Conservation (phyloP, 352 stramenopile genomes). For the Globisporangium cystogenes region DNA sequence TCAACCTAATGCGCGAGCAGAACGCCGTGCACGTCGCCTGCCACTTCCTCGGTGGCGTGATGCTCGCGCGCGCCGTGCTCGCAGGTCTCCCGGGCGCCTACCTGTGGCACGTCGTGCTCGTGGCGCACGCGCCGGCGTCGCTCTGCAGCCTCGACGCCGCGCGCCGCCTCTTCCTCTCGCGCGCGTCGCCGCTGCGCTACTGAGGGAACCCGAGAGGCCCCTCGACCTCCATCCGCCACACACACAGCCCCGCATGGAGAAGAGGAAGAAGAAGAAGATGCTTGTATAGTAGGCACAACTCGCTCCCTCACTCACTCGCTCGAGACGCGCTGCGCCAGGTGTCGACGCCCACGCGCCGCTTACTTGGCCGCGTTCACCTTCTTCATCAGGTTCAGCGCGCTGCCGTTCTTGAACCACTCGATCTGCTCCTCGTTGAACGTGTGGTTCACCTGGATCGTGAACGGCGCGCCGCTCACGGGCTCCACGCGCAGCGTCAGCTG, state of each 20-base stretch:
- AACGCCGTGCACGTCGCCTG: slow-evolving; percentile 43
- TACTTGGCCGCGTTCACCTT: slow-evolving; percentile 60
- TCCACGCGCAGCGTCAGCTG: slow-evolving; percentile 80
- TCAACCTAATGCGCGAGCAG: slow-evolving; percentile 17
- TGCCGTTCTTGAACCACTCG: slow-evolving; percentile 93
- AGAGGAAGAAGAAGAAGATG: too few species aligned
- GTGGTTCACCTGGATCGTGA: slow-evolving; percentile 91
- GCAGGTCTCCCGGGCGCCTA: slow-evolving; percentile 28
- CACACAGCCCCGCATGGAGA: too few species aligned
- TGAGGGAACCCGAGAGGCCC: too few species aligned
- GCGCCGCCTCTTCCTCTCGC: slow-evolving; percentile 24
- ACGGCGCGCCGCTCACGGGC: slow-evolving; percentile 53
- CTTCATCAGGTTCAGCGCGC: slow-evolving; percentile 94
- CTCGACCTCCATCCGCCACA: too few species aligned
- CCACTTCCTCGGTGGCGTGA: slow-evolving; percentile 60
- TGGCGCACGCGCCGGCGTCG: slow-evolving; percentile 25
- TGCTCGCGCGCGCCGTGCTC: slow-evolving; percentile 48
- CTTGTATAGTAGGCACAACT: slow-evolving; percentile 13
- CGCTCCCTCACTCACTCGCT: neutral
- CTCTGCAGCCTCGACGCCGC: slow-evolving; percentile 26
- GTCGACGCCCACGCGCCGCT: neutral
- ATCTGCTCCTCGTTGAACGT: slow-evolving; percentile 95
- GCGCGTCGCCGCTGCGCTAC: slow-evolving; percentile 16
- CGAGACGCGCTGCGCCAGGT: neutral
- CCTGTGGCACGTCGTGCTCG: slow-evolving; percentile 43